These are phyloP conservation scores for Pulveroboletus sp. DNA, from an alignment of 768 basidiomycete genomes.

Conservation along the genomic window DNA sequence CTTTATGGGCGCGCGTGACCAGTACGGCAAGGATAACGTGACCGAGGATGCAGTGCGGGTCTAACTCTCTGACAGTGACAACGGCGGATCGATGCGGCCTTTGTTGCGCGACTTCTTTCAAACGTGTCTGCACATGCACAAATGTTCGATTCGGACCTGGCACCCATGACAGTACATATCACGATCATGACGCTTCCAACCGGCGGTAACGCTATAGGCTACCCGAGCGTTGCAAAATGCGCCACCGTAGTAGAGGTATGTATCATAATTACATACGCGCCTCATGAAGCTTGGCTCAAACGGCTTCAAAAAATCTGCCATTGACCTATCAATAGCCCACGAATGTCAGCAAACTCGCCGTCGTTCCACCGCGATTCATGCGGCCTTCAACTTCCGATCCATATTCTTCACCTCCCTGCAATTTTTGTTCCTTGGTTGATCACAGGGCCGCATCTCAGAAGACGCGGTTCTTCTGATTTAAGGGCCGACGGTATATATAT, in stretches of 20 bases:
- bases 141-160: no score
- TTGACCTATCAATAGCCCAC: background rate
- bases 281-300: no score
- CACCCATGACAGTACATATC: no score
- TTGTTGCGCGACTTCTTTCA: no score
- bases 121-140: no score
- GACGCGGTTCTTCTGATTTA: background rate
- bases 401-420: background rate
- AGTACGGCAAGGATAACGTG: no score
- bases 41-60: background rate
- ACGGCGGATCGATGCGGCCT: no score
- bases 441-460: conserved; percentile 1
- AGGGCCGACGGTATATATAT: conserved; percentile 8
- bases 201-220: no score
- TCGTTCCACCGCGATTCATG: conserved; percentile 4
- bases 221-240: no score
- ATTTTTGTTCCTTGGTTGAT: background rate
- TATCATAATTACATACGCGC: no score
- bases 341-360: conserved; percentile 6
- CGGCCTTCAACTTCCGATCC: background rate
- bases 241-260: no score
- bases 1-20: background rate
- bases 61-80: background rate
- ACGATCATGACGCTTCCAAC: no score
- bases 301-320: background rate